phyloP scores from a whole-genome alignment of 257 asterid genomes.

The Solanum infundibuliforme region DNA sequence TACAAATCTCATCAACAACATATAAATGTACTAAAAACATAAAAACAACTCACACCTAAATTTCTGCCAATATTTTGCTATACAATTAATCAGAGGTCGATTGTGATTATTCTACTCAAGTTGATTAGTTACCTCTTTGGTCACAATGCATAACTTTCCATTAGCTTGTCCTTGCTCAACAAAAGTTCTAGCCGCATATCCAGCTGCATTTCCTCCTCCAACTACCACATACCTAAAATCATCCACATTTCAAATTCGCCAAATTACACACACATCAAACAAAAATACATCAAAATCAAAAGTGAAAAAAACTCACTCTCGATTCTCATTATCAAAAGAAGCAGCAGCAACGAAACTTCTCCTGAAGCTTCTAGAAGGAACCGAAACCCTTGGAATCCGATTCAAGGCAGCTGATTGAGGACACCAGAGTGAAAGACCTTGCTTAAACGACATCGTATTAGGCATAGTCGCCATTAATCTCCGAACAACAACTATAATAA shows the following conservation, averaged over 20 bases:
- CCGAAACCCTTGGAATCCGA: constrained; percentile 15
- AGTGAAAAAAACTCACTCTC: constrained; percentile 43
- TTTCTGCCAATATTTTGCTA: neutral
- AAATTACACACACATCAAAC: neutral
- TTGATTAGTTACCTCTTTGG: constrained; percentile 55
- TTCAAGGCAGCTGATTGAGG: constrained; percentile 41
- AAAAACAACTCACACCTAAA: neutral
- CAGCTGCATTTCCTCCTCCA: constrained; percentile 96
- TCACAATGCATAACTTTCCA: constrained; percentile 86
- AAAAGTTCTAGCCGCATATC: constrained; percentile 83
- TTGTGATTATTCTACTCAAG: neutral
- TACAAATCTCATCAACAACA: neutral
- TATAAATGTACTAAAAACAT: neutral
- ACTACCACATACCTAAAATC: constrained; percentile 64
- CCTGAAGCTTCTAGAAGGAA: constrained; percentile 30
- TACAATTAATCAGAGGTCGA: neutral
- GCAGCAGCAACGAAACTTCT: constrained; percentile 58
- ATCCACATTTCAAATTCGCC: neutral
- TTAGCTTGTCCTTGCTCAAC: constrained; percentile 85
- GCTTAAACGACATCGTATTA: constrained; percentile 46
- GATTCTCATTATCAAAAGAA: constrained; percentile 70
- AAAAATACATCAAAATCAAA: neutral
- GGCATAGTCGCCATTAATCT: constrained; percentile 40
- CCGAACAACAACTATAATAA: constrained; percentile 18
- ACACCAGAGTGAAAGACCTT: constrained; percentile 54